Evolutionary conservation across 768 basidiomycete species (phyloP), one percentile per base, ranked within the genome.

Genomic region (Trametes cubensis): DNA sequence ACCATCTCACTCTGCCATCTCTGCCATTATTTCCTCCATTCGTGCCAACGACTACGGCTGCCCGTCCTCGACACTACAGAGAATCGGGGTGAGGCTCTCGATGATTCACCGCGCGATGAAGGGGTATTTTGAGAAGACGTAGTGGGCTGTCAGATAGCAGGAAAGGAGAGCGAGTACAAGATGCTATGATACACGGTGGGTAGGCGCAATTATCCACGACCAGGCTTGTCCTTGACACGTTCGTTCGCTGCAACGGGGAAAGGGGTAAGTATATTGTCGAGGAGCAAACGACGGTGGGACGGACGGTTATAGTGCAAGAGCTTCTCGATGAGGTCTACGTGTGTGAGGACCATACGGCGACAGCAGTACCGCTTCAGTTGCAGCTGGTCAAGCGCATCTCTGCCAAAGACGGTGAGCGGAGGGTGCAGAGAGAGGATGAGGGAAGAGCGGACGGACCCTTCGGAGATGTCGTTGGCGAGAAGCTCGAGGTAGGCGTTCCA

Each of bases 301-400:
- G 68, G 54, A 97, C 95, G 94, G 75, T 95, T 96, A 74, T 96
- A 98, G 70, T 96, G 94, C 23, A 98, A 79, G 18, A 98, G 82
- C 76, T 98, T 98, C 77, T 98, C 96, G 67, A 98, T 98, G 65
- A 98, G 81, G 76, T 98, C 96, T 58, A 98, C 96, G 73, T 98
- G 96, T 0, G 96, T 98, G 56, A 98, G 79, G 6, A 98, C 92
- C 96, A 98, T 98, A 49, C 96, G 85, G 48, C 95, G 83, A 76
- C 96, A 98, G 76, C 96, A 98, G 71, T 98, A 98, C 58, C 96
- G 79, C 75, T 93, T 95, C 47, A 98, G 77, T 66, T 95, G 90
- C 1, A 96, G 79, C 68, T 90, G 87, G 63, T 95, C 94, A 46
- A 97, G 82, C 5, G 94, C 94, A 57, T 96, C 94, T 68, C 95